Conservation (phyloP, 169 alveolate genomes). For the Plasmodium coatneyi region DNA sequence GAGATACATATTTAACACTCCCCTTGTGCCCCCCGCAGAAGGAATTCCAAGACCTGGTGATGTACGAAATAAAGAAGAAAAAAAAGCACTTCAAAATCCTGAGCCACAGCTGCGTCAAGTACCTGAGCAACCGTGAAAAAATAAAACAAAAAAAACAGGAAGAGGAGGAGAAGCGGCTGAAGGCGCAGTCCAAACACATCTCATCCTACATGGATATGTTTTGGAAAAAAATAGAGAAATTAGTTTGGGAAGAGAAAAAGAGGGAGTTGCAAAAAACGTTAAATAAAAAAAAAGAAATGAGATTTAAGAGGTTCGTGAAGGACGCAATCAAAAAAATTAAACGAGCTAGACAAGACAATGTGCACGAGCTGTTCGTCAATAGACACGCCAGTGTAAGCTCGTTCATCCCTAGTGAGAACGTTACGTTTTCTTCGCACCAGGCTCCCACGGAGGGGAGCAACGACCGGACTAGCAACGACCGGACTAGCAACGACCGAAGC, state of each 20-base stretch:
- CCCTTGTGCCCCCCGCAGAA: slow-evolving; percentile 51
- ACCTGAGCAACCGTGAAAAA: slow-evolving; percentile 55
- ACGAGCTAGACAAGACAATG: slow-evolving; percentile 26
- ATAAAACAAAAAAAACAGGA: slow-evolving; percentile 67
- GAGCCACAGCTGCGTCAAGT: slow-evolving; percentile 71
- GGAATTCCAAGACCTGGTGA: slow-evolving; percentile 84
- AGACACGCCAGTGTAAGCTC: slow-evolving; percentile 4
- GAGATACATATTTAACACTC: too few species aligned
- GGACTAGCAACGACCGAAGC: background rate
- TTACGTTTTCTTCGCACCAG: background rate
- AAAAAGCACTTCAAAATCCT: slow-evolving; percentile 78
- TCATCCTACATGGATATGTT: slow-evolving; percentile 77
- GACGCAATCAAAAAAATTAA: slow-evolving; percentile 81
- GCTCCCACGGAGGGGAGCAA: background rate
- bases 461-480: too few species aligned
- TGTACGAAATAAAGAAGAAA: slow-evolving; percentile 82
- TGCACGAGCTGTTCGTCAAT: slow-evolving; percentile 47
- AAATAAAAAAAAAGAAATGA: slow-evolving; percentile 79
- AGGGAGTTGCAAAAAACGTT: slow-evolving; percentile 80
- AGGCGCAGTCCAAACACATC: slow-evolving; percentile 70
- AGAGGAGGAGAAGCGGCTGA: slow-evolving; percentile 69
- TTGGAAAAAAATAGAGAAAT: slow-evolving; percentile 84
- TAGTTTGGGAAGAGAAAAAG: slow-evolving; percentile 86
- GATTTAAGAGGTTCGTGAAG: slow-evolving; percentile 83
- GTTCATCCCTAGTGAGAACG: slow-evolving; percentile 22